phyloP scores from a whole-genome alignment of 2,329 filamentous ascomycete species.

The Pestalotiopsis sp. region DNA sequence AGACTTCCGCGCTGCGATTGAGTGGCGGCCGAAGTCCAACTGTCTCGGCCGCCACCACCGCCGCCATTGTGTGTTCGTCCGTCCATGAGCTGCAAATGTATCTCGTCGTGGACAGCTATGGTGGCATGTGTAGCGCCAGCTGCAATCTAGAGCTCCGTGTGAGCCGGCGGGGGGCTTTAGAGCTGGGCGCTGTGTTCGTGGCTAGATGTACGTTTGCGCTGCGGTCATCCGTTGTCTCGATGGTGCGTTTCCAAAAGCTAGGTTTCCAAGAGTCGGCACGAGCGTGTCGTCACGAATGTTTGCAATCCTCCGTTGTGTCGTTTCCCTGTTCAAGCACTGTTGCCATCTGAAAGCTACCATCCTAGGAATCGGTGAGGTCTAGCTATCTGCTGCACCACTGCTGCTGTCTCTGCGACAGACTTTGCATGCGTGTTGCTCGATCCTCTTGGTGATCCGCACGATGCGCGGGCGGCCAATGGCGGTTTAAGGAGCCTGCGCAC shows the following conservation, averaged over 20 bases:
- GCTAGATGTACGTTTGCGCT: constrained; percentile 17
- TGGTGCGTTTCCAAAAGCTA: constrained; percentile 21
- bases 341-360: constrained; percentile 11
- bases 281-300: constrained; percentile 1
- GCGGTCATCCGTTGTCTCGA: constrained; percentile 26
- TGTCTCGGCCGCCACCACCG: constrained; percentile 32
- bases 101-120: constrained; percentile 37
- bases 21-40: constrained; percentile 30
- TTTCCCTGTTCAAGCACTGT: constrained; percentile 7
- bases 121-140: constrained; percentile 26
- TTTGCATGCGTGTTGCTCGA: neutral
- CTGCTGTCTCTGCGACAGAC: neutral
- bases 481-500: neutral
- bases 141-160: constrained; percentile 22
- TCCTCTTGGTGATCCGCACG: neutral
- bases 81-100: constrained; percentile 50
- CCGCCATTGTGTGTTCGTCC: constrained; percentile 40
- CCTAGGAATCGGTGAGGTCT: constrained; percentile 5
- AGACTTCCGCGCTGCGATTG: constrained; percentile 25
- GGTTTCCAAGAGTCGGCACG: constrained; percentile 11
- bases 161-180: constrained; percentile 14
- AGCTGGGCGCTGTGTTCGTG: constrained; percentile 20
- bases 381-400: neutral
- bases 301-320: constrained; percentile 3
- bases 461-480: neutral